phyloP scores from a whole-genome alignment of 2,329 filamentous ascomycete genomes.

The Penicillium sp. region DNA sequence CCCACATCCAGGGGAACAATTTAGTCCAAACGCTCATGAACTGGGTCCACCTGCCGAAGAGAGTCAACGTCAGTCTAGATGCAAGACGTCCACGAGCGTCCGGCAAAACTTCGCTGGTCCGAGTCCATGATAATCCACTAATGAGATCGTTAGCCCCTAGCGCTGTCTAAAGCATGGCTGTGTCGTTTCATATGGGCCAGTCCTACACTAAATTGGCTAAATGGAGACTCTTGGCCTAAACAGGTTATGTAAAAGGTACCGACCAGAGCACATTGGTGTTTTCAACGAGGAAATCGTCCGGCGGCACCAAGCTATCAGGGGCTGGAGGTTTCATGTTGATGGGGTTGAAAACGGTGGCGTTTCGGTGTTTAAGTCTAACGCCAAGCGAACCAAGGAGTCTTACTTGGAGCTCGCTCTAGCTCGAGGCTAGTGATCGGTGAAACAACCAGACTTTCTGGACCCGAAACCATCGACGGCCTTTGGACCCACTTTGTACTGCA shows the following conservation, averaged over 20 bases:
- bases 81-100: not conserved
- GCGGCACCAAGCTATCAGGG: not conserved
- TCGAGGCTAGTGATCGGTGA: not conserved
- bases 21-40: not conserved
- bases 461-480: not conserved
- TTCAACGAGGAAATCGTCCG: not conserved
- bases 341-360: not conserved
- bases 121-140: not conserved
- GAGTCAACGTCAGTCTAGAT: not conserved
- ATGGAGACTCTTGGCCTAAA: not conserved
- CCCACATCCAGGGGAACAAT: not conserved
- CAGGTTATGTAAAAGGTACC: not conserved
- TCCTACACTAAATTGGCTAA: not conserved
- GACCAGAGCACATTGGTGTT: not conserved
- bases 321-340: conserved; percentile 10
- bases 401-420: not conserved
- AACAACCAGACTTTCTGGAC: not conserved
- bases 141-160: not conserved
- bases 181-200: not conserved
- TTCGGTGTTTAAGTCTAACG: not conserved
- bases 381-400: not conserved
- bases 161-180: not conserved
- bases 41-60: not conserved
- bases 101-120: not conserved
- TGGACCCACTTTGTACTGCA: not conserved